Percentiles rank a stretch among this genome's conserved stretches.
Evolutionary conservation across 371 early-diverging fungal species (phyloP).

Genomic region (Umbelopsis sp.): DNA sequence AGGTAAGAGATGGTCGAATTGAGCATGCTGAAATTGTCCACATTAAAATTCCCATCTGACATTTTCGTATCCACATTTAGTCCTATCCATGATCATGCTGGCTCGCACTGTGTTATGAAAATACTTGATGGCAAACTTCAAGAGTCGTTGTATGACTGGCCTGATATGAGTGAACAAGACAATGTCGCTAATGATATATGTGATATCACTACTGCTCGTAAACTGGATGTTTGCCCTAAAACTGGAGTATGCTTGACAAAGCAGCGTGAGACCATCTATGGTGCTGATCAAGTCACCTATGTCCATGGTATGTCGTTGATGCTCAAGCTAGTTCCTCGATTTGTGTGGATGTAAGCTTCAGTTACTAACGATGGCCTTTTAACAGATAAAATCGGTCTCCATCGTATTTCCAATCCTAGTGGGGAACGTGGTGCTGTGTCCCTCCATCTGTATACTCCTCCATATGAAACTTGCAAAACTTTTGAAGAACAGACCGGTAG

Average conservation of each 20-base stretch:
- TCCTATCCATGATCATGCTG: constrained; percentile 94
- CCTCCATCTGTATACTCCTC: constrained; percentile 93
- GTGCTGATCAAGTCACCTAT: constrained; percentile 79
- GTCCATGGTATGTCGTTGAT: constrained; percentile 70
- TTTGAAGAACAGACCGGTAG: constrained; percentile 80
- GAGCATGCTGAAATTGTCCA: constrained; percentile 2
- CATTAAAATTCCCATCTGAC: not conserved
- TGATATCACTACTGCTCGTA: not conserved
- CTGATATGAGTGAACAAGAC: constrained; percentile 40
- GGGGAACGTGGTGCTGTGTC: constrained; percentile 73
- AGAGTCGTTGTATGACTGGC: constrained; percentile 86
- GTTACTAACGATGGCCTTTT: not conserved
- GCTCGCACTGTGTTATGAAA: constrained; percentile 94
- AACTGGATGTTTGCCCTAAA: not conserved
- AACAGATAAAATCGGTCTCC: constrained; percentile 84
- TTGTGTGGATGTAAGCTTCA: not conserved
- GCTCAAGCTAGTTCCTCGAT: constrained; percentile 10
- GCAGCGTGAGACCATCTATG: constrained; percentile 43
- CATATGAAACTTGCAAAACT: constrained; percentile 82
- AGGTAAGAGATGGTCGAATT: constrained; percentile 52
- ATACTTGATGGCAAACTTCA: constrained; percentile 82
- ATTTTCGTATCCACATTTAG: constrained; percentile 41
- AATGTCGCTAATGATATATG: constrained; percentile 32
- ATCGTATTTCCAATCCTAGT: constrained; percentile 81
- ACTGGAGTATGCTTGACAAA: constrained; percentile 4